These are phyloP conservation scores for Wickerhamiella sergipiensis DNA, from an alignment of 805 yeast genomes.

Conservation along the genomic window DNA sequence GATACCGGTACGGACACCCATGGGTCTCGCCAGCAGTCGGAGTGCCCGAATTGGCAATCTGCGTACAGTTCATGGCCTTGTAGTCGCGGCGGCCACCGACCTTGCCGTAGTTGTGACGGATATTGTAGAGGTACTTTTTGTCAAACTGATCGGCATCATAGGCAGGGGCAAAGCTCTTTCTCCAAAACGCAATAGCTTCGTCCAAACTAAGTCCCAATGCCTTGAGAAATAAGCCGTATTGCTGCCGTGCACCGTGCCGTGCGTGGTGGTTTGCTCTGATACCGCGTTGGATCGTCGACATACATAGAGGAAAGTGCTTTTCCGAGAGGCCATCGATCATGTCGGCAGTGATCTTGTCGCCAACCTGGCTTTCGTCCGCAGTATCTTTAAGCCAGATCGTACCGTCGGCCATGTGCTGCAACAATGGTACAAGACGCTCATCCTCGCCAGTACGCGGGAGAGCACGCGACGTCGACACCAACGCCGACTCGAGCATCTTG, in stretches of 20 bases:
- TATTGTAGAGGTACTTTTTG: slow-evolving; percentile 78
- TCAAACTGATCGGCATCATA: slow-evolving; percentile 56
- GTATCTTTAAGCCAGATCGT: slow-evolving; percentile 28
- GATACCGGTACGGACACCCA: slow-evolving; percentile 87
- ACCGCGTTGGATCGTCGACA: slow-evolving; percentile 50
- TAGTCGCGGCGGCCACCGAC: slow-evolving; percentile 84
- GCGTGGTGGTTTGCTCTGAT: slow-evolving; percentile 54
- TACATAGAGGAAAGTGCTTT: slow-evolving; percentile 74
- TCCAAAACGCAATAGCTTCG: slow-evolving; percentile 82
- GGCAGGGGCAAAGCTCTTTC: slow-evolving; percentile 45
- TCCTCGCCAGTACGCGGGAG: slow-evolving; percentile 83
- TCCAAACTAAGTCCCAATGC: slow-evolving; percentile 81
- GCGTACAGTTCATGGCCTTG: slow-evolving; percentile 73
- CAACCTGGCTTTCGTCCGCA: slow-evolving; percentile 15
- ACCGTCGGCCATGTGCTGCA: slow-evolving; percentile 50
- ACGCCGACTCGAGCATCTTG: slow-evolving; percentile 34
- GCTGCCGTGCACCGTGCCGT: slow-evolving; percentile 73
- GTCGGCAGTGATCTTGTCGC: slow-evolving; percentile 23
- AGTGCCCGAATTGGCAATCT: slow-evolving; percentile 51
- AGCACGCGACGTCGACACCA: slow-evolving; percentile 58
- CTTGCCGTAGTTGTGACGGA: slow-evolving; percentile 80
- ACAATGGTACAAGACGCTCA: slow-evolving; percentile 72
- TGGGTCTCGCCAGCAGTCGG: slow-evolving; percentile 44
- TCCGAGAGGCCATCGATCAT: slow-evolving; percentile 31
- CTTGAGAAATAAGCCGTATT: slow-evolving; percentile 69